Evolutionary conservation across 768 basidiomycete genomes (phyloP), one percentile per base, ranked within the genome.

Genomic region (Amanita rubescens): DNA sequence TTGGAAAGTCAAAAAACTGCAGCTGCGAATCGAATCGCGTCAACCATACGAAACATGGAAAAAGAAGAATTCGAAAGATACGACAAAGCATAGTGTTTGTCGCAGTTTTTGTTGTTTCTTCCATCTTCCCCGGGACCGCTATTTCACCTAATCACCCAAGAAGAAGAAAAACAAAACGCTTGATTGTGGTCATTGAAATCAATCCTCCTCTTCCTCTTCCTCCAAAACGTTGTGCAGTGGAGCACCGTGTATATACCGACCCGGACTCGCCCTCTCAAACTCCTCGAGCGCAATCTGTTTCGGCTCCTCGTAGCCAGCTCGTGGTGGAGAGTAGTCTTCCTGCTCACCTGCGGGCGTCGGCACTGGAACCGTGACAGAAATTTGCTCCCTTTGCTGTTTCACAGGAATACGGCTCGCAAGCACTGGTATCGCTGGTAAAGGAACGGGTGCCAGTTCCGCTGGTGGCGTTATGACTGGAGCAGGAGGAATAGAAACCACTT

Each of bases 181-280:
- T 5, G 25, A 10, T 3, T 4, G 11, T 32, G 1, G 3, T 10
- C 5, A 38, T 11, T 12, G n/a, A n/a, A n/a, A n/a, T 20, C 24
- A 51, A 25, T 43, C 39, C 9, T 83, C 82, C 60, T 88, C 85
- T 57, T 90, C 87, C 55, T 87, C 84, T 60, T 90, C 89, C 65
- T 91, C 90, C 45, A 90, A 20, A 38, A 93, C 90, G 56, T 92
- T 92, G 58, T 91, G 87, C 61, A 93, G 73, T 25, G 90, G 90
- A 7, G 87, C 87, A 22, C 90, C 90, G 60, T 93, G 90, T 12
- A 89, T 65, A 62, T 93, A 93, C 39, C 88, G 79, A 32, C 66
- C 79, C 10, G 87, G 87, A 59, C 84, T 87, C 17, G 68, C 71
- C n/a, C 80, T 73, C 3, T 81, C 82, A 7, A 72, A 66, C 17